Base-by-base conservation (phyloP, 768 basidiomycete species). In the Tricholoma hemisulphureum region DNA sequence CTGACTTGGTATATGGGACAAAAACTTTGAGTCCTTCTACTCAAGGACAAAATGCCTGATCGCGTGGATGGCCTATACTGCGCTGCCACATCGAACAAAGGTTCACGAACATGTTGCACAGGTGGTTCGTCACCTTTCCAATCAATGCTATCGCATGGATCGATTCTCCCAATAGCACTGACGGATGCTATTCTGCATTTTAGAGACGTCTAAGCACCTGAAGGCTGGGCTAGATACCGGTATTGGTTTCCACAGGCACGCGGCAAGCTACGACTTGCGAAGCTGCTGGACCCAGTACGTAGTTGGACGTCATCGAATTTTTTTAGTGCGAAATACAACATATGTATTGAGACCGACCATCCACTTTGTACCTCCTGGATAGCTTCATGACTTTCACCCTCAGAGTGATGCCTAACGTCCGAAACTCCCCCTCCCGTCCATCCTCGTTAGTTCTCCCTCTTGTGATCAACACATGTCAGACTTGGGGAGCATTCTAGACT, bases 141-240 rank as follows among this genome's bases (percentile, higher is more conserved):
- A n/a, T n/a, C n/a, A n/a, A 71, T 29, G 65, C 67, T 46, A 65
- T 83, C 1, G 80, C 71, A 5, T 85, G 85, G 85, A 77, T 89
- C 11, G 87, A 87, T 63, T 86, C 83, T 0, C 85, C 86, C 0
- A 66, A 68, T 8, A n/a, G 70, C 77, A 16, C 73, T 89, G 1
- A 70, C 78, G 3, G 80, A 77, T 6, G 80, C 80, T 0, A 79
- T 84, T 14, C 68, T 76, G 13, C 81, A 85, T 8, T 77, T 89
- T 14, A 72, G 75, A 58, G 77, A 80, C 23, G 77, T 85, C 35
- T 77, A 78, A 51, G 71, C 77, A 2, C 66, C 84, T 3, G n/a
- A n/a, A n/a, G n/a, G n/a, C n/a, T n/a, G 86, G 83, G 10, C 66
- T 88, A 39, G 86, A 89, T 61, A 85, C 87, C 4, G 86, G 84